Percentiles rank a stretch among this genome's conserved stretches.
phyloP scores from a whole-genome alignment of 2,329 filamentous ascomycete genomes.

The Phaeoacremonium minimum region DNA sequence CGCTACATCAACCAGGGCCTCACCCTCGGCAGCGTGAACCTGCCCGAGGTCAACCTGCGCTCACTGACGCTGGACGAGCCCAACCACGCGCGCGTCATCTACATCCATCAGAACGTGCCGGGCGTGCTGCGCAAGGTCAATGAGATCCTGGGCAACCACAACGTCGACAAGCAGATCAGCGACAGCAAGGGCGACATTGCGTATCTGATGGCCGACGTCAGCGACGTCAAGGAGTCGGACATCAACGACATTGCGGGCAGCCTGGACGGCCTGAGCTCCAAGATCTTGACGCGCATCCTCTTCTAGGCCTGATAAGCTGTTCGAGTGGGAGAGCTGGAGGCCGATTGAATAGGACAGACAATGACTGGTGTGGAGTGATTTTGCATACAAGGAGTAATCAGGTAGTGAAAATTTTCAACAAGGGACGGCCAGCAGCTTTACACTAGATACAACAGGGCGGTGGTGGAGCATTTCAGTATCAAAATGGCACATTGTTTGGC shows the following conservation, averaged over 20 bases:
- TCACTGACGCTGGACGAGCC: constrained; percentile 87
- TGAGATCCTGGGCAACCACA: constrained; percentile 89
- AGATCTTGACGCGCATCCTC: constrained; percentile 27
- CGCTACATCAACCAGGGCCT: constrained; percentile 94
- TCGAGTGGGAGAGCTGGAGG: neutral
- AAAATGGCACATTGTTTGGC: neutral
- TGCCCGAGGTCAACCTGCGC: constrained; percentile 90
- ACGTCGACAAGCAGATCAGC: constrained; percentile 98
- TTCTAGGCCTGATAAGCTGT: constrained; percentile 3
- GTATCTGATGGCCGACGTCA: constrained; percentile 97
- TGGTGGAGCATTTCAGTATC: neutral
- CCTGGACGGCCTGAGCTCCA: constrained; percentile 77
- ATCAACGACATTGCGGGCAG: constrained; percentile 83
- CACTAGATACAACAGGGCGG: too few relatives aligned
- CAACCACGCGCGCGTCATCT: constrained; percentile 87
- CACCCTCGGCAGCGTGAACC: constrained; percentile 88
- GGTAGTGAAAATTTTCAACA: neutral
- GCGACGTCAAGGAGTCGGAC: constrained; percentile 72
- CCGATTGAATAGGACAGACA: too few relatives aligned
- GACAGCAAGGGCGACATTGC: constrained; percentile 92
- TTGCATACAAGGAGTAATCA: neutral
- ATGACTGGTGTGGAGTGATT: too few relatives aligned
- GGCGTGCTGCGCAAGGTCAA: constrained; percentile 95
- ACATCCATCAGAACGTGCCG: constrained; percentile 94
- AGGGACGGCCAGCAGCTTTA: neutral